Conservation (phyloP, 108 stramenopile genomes). For the Skeletonema potamos region DNA sequence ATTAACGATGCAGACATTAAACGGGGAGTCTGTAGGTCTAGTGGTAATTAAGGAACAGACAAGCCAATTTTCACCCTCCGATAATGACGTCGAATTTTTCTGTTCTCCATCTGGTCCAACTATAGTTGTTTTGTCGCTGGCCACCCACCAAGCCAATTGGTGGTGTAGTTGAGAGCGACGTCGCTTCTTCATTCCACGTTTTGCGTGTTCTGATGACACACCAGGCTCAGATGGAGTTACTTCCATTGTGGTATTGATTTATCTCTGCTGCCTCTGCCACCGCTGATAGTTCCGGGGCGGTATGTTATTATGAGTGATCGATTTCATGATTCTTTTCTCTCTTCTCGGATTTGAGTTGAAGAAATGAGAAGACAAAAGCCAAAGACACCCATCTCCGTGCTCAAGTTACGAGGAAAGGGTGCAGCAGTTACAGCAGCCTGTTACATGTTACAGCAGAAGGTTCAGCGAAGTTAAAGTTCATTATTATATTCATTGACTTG, state of each 20-base stretch:
- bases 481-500: too few species aligned
- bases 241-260: background rate
- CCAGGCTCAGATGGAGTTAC: background rate
- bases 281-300: too few species aligned
- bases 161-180: background rate
- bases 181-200: background rate
- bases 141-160: background rate
- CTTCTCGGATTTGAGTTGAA: too few species aligned
- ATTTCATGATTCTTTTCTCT: too few species aligned
- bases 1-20: background rate
- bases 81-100: background rate
- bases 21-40: background rate
- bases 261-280: too few species aligned
- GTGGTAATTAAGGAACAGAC: background rate
- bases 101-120: background rate
- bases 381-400: background rate
- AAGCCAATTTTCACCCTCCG: slow-evolving; percentile 23
- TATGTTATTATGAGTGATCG: too few species aligned
- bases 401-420: too few species aligned
- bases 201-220: background rate
- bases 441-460: too few species aligned
- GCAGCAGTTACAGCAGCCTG: too few species aligned
- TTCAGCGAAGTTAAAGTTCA: background rate
- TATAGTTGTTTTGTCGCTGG: background rate
- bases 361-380: too few species aligned